phyloP scores from a whole-genome alignment of 2,329 filamentous ascomycete species.

The Lanzia echinophila region DNA sequence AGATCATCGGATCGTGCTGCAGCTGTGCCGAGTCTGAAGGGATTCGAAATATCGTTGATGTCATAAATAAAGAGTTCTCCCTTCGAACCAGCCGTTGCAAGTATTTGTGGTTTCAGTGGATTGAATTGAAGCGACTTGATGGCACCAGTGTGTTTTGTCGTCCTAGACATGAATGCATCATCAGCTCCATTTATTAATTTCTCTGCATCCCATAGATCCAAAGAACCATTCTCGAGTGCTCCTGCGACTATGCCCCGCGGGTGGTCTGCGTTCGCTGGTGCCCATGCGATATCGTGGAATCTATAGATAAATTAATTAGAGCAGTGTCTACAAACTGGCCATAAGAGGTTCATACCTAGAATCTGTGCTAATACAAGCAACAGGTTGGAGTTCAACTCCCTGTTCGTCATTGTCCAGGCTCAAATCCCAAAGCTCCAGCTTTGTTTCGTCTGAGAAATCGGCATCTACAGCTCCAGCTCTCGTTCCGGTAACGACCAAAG shows the following conservation, averaged over 20 bases:
- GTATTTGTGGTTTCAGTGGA: slow-evolving; percentile 79
- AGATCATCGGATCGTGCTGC: slow-evolving; percentile 90
- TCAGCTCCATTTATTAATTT: slow-evolving; percentile 51
- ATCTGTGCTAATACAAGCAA: slow-evolving; percentile 78
- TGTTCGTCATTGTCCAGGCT: slow-evolving; percentile 70
- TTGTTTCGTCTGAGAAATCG: slow-evolving; percentile 96
- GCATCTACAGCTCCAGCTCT: slow-evolving; percentile 91
- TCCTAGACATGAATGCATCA: slow-evolving; percentile 79
- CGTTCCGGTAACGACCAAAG: slow-evolving; percentile 87
- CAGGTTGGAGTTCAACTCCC: slow-evolving; percentile 76
- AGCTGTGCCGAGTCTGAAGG: slow-evolving; percentile 81
- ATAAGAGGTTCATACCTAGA: slow-evolving; percentile 60
- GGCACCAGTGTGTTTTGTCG: slow-evolving; percentile 82
- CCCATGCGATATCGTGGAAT: slow-evolving; percentile 97
- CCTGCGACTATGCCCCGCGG: slow-evolving; percentile 88
- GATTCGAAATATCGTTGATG: slow-evolving; percentile 79
- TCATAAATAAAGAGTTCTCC: slow-evolving; percentile 97
- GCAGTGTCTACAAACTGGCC: background rate
- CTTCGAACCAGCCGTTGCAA: slow-evolving; percentile 89
- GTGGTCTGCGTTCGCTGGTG: slow-evolving; percentile 69
- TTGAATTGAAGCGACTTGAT: slow-evolving; percentile 98
- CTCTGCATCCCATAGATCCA: slow-evolving; percentile 89
- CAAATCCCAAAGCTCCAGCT: slow-evolving; percentile 93
- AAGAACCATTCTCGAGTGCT: slow-evolving; percentile 86
- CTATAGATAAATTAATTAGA: slow-evolving; percentile 40